Base-by-base conservation (phyloP, 768 basidiomycete species). In the Tephrocybe rancida region DNA sequence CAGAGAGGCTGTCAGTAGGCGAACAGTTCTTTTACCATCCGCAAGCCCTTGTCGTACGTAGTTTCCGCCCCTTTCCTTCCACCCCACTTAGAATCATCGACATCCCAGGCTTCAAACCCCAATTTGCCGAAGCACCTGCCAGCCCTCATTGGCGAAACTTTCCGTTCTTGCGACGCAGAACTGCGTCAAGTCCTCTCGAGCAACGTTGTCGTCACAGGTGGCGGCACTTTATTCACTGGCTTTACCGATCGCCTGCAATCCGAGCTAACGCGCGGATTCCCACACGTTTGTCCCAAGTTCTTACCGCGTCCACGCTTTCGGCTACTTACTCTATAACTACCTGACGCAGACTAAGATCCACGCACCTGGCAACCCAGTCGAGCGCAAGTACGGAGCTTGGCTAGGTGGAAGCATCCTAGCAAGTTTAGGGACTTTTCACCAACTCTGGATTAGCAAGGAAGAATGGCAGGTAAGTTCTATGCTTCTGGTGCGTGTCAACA, bases 371-470 rank as follows among this genome's bases (percentile, higher is more conserved):
- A 94, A 94, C 63, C 85, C 91, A 0, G 80, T 87, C 45, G 97
- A 98, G 68, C 83, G 96, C 42, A 83, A 88, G 52, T 97, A 93
- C 67, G 90, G 94, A 13, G 87, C 90, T 18, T 99, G 97, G 97
- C 74, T 99, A 6, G 97, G 97, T 10, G 97, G 96, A 25, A 94
- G 91, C 59, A 96, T 98, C 62, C 77, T 98, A 43, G 95, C 90
- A 1, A 94, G 91, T 64, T 72, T 98, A 64, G 97, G 97, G 21
- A 98, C 95, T 14, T 99, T 98, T 81, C 97, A 99, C 67, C 96
- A 96, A 61, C 75, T 95, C 45, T 95, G 94, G 94, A 94, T 96
- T 64, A 93, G 92, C 70, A 84, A 78, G 64, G 93, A 95, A 68
- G 94, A 96, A 63, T 95, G 92, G 88, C 84, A 91, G 82, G 92